Evolutionary conservation across 2,329 filamentous ascomycete species (phyloP).

Genomic region (Penicillium sp.): DNA sequence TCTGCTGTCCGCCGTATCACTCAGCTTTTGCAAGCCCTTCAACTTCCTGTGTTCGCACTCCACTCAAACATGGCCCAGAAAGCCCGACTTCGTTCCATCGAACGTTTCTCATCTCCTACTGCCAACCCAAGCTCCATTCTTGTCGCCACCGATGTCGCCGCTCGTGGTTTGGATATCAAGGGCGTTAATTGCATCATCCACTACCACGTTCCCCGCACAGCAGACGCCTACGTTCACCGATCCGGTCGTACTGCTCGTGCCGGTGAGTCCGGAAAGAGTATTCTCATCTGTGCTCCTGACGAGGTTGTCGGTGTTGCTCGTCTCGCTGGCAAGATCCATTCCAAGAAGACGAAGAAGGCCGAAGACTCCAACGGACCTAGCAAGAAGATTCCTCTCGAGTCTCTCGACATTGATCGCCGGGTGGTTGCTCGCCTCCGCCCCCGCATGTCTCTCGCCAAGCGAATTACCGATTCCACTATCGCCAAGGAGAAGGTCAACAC

Average conservation of each 20-base stretch:
- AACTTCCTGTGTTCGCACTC: constrained; percentile 64
- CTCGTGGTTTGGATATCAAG: constrained; percentile 85
- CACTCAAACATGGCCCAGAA: constrained; percentile 96
- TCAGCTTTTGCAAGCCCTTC: constrained; percentile 73
- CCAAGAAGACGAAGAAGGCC: constrained; percentile 42
- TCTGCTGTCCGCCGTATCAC: constrained; percentile 77
- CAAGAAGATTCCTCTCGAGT: constrained; percentile 57
- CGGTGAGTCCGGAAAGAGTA: constrained; percentile 64
- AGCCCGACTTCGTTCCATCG: constrained; percentile 81
- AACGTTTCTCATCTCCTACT: constrained; percentile 65
- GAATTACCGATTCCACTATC: constrained; percentile 68
- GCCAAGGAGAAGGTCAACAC: constrained; percentile 80
- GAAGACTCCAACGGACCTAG: constrained; percentile 35
- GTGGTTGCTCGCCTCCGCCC: constrained; percentile 67
- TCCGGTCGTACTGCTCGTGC: constrained; percentile 90
- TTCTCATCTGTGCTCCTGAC: constrained; percentile 82
- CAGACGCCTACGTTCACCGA: constrained; percentile 89
- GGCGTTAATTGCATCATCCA: constrained; percentile 83
- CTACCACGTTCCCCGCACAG: constrained; percentile 85
- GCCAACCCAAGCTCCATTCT: constrained; percentile 57
- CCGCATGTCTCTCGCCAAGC: constrained; percentile 72
- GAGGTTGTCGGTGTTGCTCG: constrained; percentile 78
- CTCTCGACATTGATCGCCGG: constrained; percentile 72
- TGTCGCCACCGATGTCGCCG: constrained; percentile 89
- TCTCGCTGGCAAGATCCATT: constrained; percentile 80